Conservation (phyloP, 208 protist species). For the Acanthamoeba lenticulata region DNA sequence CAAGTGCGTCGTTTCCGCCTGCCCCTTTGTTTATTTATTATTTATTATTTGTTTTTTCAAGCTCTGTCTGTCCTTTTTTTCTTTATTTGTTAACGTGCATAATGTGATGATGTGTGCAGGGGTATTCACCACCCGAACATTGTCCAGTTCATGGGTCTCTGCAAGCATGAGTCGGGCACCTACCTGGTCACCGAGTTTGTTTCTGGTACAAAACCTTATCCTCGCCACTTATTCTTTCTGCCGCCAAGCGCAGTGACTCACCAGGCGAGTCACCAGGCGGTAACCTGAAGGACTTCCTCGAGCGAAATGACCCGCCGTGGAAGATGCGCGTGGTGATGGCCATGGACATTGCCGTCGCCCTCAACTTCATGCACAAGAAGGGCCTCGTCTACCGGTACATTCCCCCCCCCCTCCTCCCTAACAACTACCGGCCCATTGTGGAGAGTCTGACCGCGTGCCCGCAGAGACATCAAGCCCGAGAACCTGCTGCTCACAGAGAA, state of each 20-base stretch:
- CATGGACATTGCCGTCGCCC: slow-evolving; percentile 35
- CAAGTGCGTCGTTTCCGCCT: not conserved
- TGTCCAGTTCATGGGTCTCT: slow-evolving; percentile 79
- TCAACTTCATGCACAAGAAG: slow-evolving; percentile 30
- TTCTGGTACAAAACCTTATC: not conserved
- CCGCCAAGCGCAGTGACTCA: too few species aligned
- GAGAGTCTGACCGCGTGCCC: too few species aligned
- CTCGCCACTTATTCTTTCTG: not conserved
- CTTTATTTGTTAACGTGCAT: too few species aligned
- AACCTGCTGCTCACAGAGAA: slow-evolving; percentile 58
- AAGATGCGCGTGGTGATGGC: not conserved
- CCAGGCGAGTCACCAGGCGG: too few species aligned
- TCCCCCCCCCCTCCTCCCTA: not conserved
- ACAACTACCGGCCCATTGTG: too few species aligned
- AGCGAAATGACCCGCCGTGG: slow-evolving; percentile 26
- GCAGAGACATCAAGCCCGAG: slow-evolving; percentile 49
- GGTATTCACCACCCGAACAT: slow-evolving; percentile 76
- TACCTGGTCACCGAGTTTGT: slow-evolving; percentile 79
- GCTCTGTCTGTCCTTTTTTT: too few species aligned
- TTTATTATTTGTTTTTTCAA: not conserved
- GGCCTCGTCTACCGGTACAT: slow-evolving; percentile 34
- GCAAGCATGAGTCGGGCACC: slow-evolving; percentile 53
- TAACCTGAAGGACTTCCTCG: slow-evolving; percentile 26
- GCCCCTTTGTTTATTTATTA: not conserved
- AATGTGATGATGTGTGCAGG: not conserved